Conservation (phyloP, 2,329 filamentous ascomycete species). For the Aureobasidium sp. region DNA sequence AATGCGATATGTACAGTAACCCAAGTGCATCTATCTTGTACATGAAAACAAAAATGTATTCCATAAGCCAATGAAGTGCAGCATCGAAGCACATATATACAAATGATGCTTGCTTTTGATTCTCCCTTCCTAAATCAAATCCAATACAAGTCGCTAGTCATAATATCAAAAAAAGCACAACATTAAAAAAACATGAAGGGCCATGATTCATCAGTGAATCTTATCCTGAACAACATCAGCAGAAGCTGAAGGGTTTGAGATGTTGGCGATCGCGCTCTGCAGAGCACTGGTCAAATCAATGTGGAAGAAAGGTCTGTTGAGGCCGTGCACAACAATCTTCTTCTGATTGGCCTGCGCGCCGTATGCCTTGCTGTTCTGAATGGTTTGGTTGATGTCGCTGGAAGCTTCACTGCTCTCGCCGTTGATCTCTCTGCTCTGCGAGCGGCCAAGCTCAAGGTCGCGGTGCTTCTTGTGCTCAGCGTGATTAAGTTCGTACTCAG, state of each 20-base stretch:
- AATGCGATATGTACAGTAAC: background rate
- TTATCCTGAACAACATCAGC: slow-evolving; percentile 11
- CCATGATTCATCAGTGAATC: background rate
- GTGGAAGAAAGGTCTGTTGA: slow-evolving; percentile 89
- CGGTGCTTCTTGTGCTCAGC: slow-evolving; percentile 28
- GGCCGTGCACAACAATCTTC: slow-evolving; percentile 68
- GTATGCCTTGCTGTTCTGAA: slow-evolving; percentile 41
- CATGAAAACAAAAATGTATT: too few species aligned
- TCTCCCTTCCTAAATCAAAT: background rate
- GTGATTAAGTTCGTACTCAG: slow-evolving; percentile 58
- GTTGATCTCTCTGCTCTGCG: slow-evolving; percentile 20
- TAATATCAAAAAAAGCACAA: background rate
- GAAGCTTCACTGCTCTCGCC: slow-evolving; percentile 22
- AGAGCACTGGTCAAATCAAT: slow-evolving; percentile 83
- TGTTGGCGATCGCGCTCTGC: slow-evolving; percentile 77
- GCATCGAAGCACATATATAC: slow-evolving; percentile 4
- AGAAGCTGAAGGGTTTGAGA: slow-evolving; percentile 26
- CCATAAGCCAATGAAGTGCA: background rate
- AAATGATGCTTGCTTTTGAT: slow-evolving; percentile 2
- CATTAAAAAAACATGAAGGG: background rate
- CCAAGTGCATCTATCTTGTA: background rate
- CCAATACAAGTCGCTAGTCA: background rate
- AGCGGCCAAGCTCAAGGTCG: slow-evolving; percentile 26
- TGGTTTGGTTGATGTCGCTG: slow-evolving; percentile 24
- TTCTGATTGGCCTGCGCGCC: slow-evolving; percentile 27